A percentile compares a stretch with the other conserved stretches of the same genome.
Evolutionary conservation across 208 protist genomes (phyloP).

Genomic region (Leishmania arabica): DNA sequence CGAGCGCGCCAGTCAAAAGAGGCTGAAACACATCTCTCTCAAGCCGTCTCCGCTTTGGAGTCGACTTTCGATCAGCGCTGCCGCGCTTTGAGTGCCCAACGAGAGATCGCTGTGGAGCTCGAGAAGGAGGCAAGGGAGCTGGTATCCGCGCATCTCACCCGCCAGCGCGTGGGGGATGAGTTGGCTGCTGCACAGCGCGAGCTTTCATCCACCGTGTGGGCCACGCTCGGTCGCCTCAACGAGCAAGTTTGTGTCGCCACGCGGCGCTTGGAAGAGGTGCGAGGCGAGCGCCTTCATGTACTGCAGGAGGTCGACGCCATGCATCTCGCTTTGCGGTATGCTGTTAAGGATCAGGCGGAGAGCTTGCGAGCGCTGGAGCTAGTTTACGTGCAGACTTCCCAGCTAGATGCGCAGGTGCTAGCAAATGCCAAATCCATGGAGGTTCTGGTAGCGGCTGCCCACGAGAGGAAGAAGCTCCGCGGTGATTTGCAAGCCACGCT

Average conservation of each 20-base stretch:
- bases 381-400: slow-evolving; percentile 33
- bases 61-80: slow-evolving; percentile 17
- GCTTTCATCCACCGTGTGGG: slow-evolving; percentile 45
- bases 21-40: slow-evolving; percentile 18
- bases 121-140: slow-evolving; percentile 45
- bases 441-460: slow-evolving; percentile 5
- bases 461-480: slow-evolving; percentile 23
- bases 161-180: slow-evolving; percentile 45
- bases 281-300: slow-evolving; percentile 35
- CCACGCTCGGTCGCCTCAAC: slow-evolving; percentile 34
- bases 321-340: slow-evolving; percentile 34
- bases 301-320: slow-evolving; percentile 40
- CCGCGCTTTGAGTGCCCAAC: slow-evolving; percentile 17
- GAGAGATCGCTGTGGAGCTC: slow-evolving; percentile 28
- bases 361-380: slow-evolving; percentile 44
- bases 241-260: slow-evolving; percentile 16
- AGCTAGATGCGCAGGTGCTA: slow-evolving; percentile 42
- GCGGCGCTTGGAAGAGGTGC: slow-evolving; percentile 27
- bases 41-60: slow-evolving; percentile 14
- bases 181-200: slow-evolving; percentile 37
- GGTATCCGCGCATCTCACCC: slow-evolving; percentile 32
- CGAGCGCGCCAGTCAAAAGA: slow-evolving; percentile 16
- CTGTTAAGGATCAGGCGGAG: slow-evolving; percentile 47
- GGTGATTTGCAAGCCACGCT: slow-evolving; percentile 18
- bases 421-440: slow-evolving; percentile 46